These are phyloP conservation scores for Curvularia sp. DNA, from an alignment of 2,329 filamentous ascomycete genomes.

Conservation along the genomic window DNA sequence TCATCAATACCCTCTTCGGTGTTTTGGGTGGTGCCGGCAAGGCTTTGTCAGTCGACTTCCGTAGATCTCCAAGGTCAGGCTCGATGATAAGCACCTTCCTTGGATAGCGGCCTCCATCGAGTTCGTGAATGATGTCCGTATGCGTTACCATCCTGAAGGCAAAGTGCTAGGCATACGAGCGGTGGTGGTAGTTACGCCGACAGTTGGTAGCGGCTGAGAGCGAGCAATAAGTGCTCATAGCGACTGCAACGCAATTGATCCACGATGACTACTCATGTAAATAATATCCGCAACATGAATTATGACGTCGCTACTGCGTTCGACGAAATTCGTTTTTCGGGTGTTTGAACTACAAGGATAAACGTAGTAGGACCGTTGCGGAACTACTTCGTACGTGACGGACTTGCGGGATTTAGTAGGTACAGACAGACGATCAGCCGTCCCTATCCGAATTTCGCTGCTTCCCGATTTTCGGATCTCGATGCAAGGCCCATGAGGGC, in stretches of 20 bases:
- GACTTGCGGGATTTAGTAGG: neutral
- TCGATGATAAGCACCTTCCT: constrained; percentile 23
- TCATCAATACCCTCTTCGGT: constrained; percentile 28
- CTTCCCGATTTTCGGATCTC: neutral
- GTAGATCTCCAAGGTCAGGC: constrained; percentile 32
- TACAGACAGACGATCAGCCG: neutral
- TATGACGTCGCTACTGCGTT: constrained; percentile 10
- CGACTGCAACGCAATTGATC: neutral
- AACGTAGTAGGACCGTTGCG: constrained; percentile 10
- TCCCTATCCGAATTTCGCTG: neutral
- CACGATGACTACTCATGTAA: neutral
- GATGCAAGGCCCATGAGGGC: constrained; percentile 4
- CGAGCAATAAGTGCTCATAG: constrained; percentile 4
- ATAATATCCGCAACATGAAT: neutral
- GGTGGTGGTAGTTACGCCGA: neutral
- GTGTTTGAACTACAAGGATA: constrained; percentile 14
- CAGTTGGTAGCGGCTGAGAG: neutral
- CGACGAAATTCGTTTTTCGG: neutral
- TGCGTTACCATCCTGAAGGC: neutral
- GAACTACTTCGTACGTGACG: neutral
- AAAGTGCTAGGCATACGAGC: neutral
- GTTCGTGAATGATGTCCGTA: constrained; percentile 5
- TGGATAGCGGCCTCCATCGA: constrained; percentile 13
- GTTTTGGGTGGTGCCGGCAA: constrained; percentile 29
- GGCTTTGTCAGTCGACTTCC: constrained; percentile 29